Percentiles rank a stretch among this genome's conserved stretches.
These are phyloP conservation scores for Mrakia gelida DNA, from an alignment of 768 basidiomycete species.

Conservation along the genomic window DNA sequence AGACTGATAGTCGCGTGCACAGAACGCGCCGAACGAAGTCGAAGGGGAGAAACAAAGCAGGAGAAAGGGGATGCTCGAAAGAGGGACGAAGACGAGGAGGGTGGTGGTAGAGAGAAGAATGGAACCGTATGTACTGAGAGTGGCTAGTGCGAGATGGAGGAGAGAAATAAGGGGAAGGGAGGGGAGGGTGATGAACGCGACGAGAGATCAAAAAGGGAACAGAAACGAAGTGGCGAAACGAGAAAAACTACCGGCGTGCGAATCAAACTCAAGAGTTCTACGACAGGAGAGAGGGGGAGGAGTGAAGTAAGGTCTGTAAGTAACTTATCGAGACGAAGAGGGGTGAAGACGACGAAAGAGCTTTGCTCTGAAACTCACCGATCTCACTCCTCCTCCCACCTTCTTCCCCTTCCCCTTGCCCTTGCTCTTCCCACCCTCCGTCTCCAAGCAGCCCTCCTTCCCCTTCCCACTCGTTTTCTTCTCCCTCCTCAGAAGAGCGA, in stretches of 20 bases:
- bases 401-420: neutral
- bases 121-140: neutral
- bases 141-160: too few relatives aligned
- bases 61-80: neutral
- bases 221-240: too few relatives aligned
- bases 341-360: neutral
- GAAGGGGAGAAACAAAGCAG: neutral
- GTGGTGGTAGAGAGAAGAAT: neutral
- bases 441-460: too few relatives aligned
- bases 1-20: too few relatives aligned
- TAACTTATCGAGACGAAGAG: neutral
- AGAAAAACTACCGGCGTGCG: too few relatives aligned
- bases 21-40: too few relatives aligned
- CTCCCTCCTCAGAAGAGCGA: neutral
- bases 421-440: neutral
- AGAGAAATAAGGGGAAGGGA: too few relatives aligned
- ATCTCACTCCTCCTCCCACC: neutral
- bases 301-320: too few relatives aligned
- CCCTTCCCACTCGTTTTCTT: neutral
- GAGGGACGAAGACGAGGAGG: neutral
- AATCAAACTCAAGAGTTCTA: too few relatives aligned
- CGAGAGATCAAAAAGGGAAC: too few relatives aligned
- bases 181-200: too few relatives aligned
- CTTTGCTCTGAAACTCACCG: neutral
- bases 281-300: too few relatives aligned